Base-by-base conservation (phyloP, 345 rosid species). In the Mallotus nudiflorus region DNA sequence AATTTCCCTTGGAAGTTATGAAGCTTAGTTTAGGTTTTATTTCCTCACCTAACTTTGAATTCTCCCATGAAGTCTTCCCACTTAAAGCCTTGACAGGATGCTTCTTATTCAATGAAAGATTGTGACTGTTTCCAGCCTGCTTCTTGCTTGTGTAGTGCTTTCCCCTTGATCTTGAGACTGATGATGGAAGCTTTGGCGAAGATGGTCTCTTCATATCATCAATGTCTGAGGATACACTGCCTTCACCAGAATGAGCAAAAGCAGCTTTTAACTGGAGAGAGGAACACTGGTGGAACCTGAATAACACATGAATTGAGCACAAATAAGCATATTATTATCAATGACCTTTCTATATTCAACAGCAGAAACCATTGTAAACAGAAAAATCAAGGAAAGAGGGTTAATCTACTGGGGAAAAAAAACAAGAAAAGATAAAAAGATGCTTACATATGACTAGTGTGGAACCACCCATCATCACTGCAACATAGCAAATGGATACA, bases 141-240 rank as follows among this genome's bases (percentile, higher is more conserved):
- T 68, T 80, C 71, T 74, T 74, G 72, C 73, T 78, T 39, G 35
- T 52, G 65, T 77, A 82, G 68, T 85, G 83, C 71, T 83, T 86
- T 25, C 93, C 90, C 74, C 89, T 83, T 51, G 93, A 88, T 80
- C 79, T 75, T 28, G 89, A 86, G 39, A 88, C 88, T 0, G 88
- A 84, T 33, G 77, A 69, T 22, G 90, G 84, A 65, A 83, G 78
- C 25, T 75, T 67, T 0, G 86, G 84, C 9, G 90, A 86, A 61
- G 71, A 67, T 58, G 46, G 51, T 22, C 67, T 77, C 19, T 62
- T 49, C 18, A 67, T 49, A 50, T 77, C 84, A 15, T 75, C 83
- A 15, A 74, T 71, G 46, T 76, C 77, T 9, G 66, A 64, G 57
- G 55, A 48, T 29, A 27, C 7, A 58, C 58, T 64, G 48, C 73